phyloP scores from a whole-genome alignment of 2,329 filamentous ascomycete species.

The Fusarium miscanthi region DNA sequence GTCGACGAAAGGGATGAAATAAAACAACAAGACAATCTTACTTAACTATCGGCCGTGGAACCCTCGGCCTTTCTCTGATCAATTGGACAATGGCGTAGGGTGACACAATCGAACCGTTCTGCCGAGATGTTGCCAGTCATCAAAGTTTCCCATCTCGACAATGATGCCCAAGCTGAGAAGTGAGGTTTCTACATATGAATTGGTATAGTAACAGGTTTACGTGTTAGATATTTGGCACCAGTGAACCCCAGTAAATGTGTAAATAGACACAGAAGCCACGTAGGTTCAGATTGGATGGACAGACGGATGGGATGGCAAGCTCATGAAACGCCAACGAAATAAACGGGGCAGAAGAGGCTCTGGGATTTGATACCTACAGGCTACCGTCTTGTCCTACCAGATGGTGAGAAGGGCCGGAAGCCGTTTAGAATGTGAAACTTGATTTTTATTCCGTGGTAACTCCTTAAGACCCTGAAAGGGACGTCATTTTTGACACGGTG shows the following conservation, averaged over 20 bases:
- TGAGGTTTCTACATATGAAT: neutral
- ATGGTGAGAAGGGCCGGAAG: constrained; percentile 20
- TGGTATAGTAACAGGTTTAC: constrained; percentile 17
- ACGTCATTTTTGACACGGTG: constrained; percentile 24
- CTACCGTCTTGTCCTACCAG: constrained; percentile 7
- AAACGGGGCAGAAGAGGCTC: neutral
- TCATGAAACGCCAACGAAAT: constrained; percentile 29
- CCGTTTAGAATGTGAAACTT: constrained; percentile 33
- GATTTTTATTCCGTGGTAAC: constrained; percentile 24
- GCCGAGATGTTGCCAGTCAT: neutral
- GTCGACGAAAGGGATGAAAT: constrained; percentile 21
- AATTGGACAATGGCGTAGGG: neutral
- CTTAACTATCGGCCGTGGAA: neutral
- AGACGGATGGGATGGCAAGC: constrained; percentile 14
- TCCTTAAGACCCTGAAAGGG: constrained; percentile 5
- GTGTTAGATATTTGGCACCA: constrained; percentile 21
- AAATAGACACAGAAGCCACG: constrained; percentile 24
- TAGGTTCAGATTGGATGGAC: constrained; percentile 8
- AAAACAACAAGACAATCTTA: constrained; percentile 14
- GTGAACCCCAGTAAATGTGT: constrained; percentile 6
- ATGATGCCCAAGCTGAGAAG: neutral
- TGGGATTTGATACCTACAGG: neutral
- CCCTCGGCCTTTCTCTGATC: constrained; percentile 5
- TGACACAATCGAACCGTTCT: neutral
- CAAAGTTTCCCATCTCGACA: neutral